A percentile compares a stretch with the other conserved stretches of the same genome.
phyloP scores from a whole-genome alignment of 805 yeast genomes.

The Zygoascus biomembranicola region DNA sequence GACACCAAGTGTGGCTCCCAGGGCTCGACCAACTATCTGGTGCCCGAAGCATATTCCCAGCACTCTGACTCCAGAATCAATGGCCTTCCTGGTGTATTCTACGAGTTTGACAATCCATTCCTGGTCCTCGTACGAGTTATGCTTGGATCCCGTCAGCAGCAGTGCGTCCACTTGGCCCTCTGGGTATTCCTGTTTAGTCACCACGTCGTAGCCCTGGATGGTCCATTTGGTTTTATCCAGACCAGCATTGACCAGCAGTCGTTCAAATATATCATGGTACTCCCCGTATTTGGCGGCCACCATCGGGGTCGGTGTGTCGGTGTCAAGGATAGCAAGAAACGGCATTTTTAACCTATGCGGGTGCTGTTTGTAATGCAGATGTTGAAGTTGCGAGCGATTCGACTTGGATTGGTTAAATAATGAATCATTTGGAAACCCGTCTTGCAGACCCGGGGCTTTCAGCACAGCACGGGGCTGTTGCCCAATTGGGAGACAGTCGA shows the following conservation, averaged over 20 bases:
- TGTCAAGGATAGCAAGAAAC: constrained; percentile 28
- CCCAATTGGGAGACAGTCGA: too few relatives aligned
- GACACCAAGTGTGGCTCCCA: constrained; percentile 52
- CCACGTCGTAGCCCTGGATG: constrained; percentile 23
- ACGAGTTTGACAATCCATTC: constrained; percentile 30
- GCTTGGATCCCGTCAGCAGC: constrained; percentile 32
- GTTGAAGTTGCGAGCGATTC: too few relatives aligned
- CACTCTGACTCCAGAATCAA: constrained; percentile 16
- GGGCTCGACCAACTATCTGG: constrained; percentile 60
- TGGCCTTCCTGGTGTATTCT: constrained; percentile 18
- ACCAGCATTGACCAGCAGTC: constrained; percentile 23
- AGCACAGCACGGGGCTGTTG: too few relatives aligned
- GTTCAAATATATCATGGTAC: constrained; percentile 27
- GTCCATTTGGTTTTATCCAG: constrained; percentile 11
- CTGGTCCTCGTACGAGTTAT: constrained; percentile 27
- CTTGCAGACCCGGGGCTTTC: too few relatives aligned
- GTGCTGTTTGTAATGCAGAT: neutral
- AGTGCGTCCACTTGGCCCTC: constrained; percentile 23
- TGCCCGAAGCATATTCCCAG: constrained; percentile 78
- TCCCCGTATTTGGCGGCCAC: constrained; percentile 22
- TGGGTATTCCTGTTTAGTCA: constrained; percentile 23
- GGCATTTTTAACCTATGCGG: neutral
- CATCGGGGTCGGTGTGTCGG: constrained; percentile 26
- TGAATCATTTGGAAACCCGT: too few relatives aligned
- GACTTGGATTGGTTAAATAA: too few relatives aligned